Base-by-base conservation (phyloP, 768 basidiomycete genomes). In the Suillus luteus region DNA sequence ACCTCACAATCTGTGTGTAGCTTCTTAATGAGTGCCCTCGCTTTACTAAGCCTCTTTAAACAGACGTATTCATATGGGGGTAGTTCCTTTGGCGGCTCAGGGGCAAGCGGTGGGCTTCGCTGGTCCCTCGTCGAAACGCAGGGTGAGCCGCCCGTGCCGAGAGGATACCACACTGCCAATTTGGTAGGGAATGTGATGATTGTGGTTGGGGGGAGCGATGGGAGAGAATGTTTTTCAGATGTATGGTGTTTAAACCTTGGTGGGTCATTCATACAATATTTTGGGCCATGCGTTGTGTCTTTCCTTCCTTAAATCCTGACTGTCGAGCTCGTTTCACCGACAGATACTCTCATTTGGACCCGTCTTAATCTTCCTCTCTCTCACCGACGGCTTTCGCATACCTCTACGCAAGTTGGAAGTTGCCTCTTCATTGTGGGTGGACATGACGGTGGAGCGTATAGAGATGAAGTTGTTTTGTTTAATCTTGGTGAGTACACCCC, bases 101-200 rank as follows among this genome's bases (percentile, higher is more conserved):
- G 49, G 5, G 12, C 62, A 31, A 62, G 55, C 31, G 61, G 57
- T 37, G 73, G 74, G 49, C 76, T 89, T 75, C 78, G 77, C 37
- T 91, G 90, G 91, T 80, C 82, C 48, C 75, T 86, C 66, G 69
- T 93, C 54, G 68, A 83, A 68, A 87, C 90, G 1, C 69, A 72
- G 0, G 86, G 88, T 1, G 78, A 80, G 22, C 81, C 80, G 61
- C 90, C 92, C 1, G 76, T 80, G 6, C 80, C 88, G 22, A 81
- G 93, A 62, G 96, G 95, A 0, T 98, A 98, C 70, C 95, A 97
- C 75, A 91, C 93, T 0, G 91, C 94, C 41, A 96, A 94, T 71
- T 79, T 97, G 35, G 85, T 96, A 6, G 89, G 89, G 35, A 87
- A 90, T 67, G 83, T 90, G 63, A 95, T 96, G 90, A 82, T 98